Base-by-base conservation (phyloP, 2,329 filamentous ascomycete species). In the Cladophialophora bantiana region DNA sequence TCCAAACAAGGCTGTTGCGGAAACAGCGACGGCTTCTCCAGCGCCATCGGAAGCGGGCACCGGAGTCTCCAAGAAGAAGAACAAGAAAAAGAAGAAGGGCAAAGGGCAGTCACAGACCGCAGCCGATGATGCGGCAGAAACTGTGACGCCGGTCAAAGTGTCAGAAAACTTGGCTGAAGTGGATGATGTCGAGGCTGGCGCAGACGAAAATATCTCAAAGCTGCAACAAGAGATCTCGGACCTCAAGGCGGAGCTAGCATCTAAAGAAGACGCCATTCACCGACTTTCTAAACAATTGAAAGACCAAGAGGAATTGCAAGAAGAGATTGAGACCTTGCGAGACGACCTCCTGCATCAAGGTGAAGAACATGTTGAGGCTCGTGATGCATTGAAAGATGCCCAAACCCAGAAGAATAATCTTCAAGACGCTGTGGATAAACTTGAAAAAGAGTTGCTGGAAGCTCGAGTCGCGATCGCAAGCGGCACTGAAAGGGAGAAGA, bases 241-340 rank as follows among this genome's bases (percentile, higher is more conserved):
- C 13, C 66, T 73, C 31, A 72, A 68, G 40, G 42, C 55, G 18
- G 65, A 71, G 67, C 74, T 82, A 15, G 74, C 77, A 56, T 81
- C 87, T 45, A 94, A 93, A 74, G 89, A 94, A 70, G 83, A 83
- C 1, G 88, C 89, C 45, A 93, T 97, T 60, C 88, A 92, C 62
- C 85, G 84, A 13, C 82, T 97, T 4, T 86, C 86, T 32, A 85
- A 86, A 64, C 89, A 90, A 76, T 83, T 92, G 74, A 91, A 89
- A 15, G 91, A 95, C 64, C 86, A 89, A 74, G 92, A 94, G 62
- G 89, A 90, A 20, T 82, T 96, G 52, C 85, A 87, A 32, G 94
- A 97, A 73, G 94, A 98, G 78, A 91, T 97, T 66, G 93, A 96
- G 73, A 89, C 87, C 3, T 81, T 98, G 67, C 88, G 90, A 59